Base-by-base conservation (phyloP, 768 basidiomycete species). In the Epithele typhae region DNA sequence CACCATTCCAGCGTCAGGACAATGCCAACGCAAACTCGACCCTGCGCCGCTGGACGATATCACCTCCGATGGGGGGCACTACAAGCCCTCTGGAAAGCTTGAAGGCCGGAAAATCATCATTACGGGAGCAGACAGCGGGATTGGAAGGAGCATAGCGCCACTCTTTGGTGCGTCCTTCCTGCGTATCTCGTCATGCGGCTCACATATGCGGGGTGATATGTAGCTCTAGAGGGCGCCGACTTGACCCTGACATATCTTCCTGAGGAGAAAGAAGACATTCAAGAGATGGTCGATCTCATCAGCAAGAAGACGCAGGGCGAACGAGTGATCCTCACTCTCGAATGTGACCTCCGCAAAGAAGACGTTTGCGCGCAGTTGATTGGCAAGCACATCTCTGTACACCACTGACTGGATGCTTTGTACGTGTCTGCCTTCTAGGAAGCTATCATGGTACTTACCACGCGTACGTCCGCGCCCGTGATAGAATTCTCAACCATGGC, bases 101-200 rank as follows among this genome's bases (percentile, higher is more conserved):
- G 59, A 70, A 41, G 76, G 72, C 11, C 72, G 73, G 60, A 71
- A 66, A 45, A 68, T 71, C 1, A 59, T 79, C 55, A 66, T 78
- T 43, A 78, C 76, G 1, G 76, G 76, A 25, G 73, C 67, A 19
- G 76, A 78, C 55, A 73, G 70, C 15, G 74, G 75, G 17, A 77
- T 75, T 39, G 75, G 76, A 10, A 55, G 73, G 17, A 61, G 68
- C 19, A 63, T 67, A 10, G 74, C 74, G 2, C 62, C 74, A 45
- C 66, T 73, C 12, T 67, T 66, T 37, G 65, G 67, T 64, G 35
- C 19, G 62, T 45, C 12, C 14, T n/a, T 38, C 15, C 34, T n/a
- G n/a, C n/a, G n/a, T n/a, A n/a, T n/a, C n/a, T n/a, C n/a, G n/a
- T n/a, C n/a, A n/a, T 44, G 33, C 25, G 24, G 2, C 6, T 25